Evolutionary conservation across 768 basidiomycete genomes (phyloP).

Genomic region (Tylopilus sp.): DNA sequence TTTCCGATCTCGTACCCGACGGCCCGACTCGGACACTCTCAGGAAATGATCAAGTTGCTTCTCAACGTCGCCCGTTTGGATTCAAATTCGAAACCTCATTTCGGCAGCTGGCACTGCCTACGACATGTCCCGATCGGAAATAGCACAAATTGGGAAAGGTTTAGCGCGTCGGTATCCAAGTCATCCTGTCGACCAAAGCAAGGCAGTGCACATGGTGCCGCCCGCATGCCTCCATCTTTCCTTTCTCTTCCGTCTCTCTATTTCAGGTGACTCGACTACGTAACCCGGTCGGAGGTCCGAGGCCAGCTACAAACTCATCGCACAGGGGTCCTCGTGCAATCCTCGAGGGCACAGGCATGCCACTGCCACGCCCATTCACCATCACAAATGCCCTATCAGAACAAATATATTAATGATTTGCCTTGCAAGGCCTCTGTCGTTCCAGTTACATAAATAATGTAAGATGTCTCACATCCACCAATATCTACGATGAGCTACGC

Average conservation of each 20-base stretch:
- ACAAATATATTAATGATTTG: constrained; percentile 12
- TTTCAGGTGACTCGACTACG: neutral
- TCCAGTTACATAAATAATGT: constrained; percentile 32
- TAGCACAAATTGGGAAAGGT: no score
- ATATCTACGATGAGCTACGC: constrained; percentile 31
- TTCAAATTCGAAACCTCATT: no score
- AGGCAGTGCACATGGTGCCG: neutral
- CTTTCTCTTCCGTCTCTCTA: neutral
- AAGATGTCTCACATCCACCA: constrained; percentile 19
- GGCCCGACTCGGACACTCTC: no score
- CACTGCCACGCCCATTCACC: neutral
- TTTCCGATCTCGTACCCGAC: no score
- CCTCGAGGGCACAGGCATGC: constrained; percentile 13
- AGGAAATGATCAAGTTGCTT: no score
- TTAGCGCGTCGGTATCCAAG: neutral
- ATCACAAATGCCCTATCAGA: neutral
- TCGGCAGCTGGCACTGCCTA: no score
- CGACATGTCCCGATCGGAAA: no score
- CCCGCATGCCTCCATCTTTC: neutral
- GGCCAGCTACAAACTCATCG: neutral
- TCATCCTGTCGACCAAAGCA: neutral
- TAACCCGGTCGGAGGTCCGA: neutral
- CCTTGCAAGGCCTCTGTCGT: constrained; percentile 10
- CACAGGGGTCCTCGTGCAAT: constrained; percentile 11
- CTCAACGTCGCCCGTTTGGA: no score